These are phyloP conservation scores for Dothistroma pini DNA, from an alignment of 2,329 filamentous ascomycete genomes.

Conservation along the genomic window DNA sequence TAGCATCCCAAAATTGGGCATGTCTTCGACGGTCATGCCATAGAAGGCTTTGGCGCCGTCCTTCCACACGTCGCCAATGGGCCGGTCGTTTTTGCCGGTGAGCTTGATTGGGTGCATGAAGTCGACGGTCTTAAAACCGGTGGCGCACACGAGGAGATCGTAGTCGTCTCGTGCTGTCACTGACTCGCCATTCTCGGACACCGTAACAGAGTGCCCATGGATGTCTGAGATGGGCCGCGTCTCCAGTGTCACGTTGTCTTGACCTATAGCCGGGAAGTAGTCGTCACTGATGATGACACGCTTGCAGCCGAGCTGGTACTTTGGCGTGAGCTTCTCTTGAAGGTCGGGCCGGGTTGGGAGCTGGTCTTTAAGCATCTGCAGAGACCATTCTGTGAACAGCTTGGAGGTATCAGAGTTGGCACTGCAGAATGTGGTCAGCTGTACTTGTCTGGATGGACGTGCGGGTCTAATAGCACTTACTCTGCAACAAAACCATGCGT, in stretches of 20 bases:
- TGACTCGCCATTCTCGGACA: conserved; percentile 33
- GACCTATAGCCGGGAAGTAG: conserved; percentile 51
- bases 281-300: conserved; percentile 54
- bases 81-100: conserved; percentile 42
- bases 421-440: conserved; percentile 27
- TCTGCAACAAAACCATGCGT: conserved; percentile 42
- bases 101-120: conserved; percentile 58
- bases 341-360: conserved; percentile 50
- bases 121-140: conserved; percentile 56
- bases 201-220: conserved; percentile 46
- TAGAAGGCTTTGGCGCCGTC: conserved; percentile 50
- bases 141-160: conserved; percentile 57
- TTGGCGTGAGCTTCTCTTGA: conserved; percentile 52
- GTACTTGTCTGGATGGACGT: no score
- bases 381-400: conserved; percentile 37
- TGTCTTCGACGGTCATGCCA: conserved; percentile 47
- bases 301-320: conserved; percentile 55
- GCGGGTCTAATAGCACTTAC: background rate
- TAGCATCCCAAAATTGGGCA: conserved; percentile 57
- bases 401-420: conserved; percentile 40
- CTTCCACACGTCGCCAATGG: conserved; percentile 53
- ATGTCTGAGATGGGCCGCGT: conserved; percentile 49
- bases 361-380: conserved; percentile 42
- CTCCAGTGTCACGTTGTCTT: conserved; percentile 50
- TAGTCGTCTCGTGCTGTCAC: conserved; percentile 38